Evolutionary conservation across 306 rosid species (phyloP).

Genomic region (Fragaria iinumae): DNA sequence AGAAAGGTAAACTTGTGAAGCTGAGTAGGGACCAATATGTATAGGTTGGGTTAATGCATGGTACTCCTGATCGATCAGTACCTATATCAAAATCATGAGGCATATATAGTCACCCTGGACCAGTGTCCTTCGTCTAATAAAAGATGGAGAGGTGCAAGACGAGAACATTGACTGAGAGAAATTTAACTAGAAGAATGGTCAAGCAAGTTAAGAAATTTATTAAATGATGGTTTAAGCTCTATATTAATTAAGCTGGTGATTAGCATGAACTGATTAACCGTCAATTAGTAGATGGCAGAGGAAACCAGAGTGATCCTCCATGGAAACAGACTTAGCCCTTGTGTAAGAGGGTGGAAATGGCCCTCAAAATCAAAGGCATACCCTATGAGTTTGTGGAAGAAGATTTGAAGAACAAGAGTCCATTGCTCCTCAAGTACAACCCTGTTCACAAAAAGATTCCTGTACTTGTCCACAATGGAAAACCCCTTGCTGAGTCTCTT

Average conservation of each 20-base stretch:
- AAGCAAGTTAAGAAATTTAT: not conserved
- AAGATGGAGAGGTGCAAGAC: not conserved
- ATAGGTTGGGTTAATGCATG: not conserved
- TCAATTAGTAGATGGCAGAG: constrained; percentile 18
- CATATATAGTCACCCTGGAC: not conserved
- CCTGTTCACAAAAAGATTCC: constrained; percentile 23
- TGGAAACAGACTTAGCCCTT: constrained; percentile 25
- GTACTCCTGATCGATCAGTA: constrained; percentile 17
- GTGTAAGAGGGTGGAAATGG: constrained; percentile 27
- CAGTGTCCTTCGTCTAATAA: not conserved
- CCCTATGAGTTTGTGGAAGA: constrained; percentile 23
- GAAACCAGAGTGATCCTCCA: constrained; percentile 18
- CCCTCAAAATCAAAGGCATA: constrained; percentile 25
- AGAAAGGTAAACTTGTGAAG: constrained; percentile 18
- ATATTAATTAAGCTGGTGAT: not conserved
- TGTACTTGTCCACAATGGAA: constrained; percentile 29
- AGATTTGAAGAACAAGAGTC: constrained; percentile 21
- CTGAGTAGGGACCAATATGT: constrained; percentile 11
- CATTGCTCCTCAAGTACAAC: constrained; percentile 19
- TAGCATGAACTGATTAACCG: not conserved
- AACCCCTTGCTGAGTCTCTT: constrained; percentile 19
- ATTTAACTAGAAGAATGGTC: not conserved
- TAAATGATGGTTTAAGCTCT: not conserved
- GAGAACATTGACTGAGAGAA: not conserved
- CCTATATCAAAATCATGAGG: not conserved